phyloP scores from a whole-genome alignment of 805 yeast species.

The Candida schatavii region DNA sequence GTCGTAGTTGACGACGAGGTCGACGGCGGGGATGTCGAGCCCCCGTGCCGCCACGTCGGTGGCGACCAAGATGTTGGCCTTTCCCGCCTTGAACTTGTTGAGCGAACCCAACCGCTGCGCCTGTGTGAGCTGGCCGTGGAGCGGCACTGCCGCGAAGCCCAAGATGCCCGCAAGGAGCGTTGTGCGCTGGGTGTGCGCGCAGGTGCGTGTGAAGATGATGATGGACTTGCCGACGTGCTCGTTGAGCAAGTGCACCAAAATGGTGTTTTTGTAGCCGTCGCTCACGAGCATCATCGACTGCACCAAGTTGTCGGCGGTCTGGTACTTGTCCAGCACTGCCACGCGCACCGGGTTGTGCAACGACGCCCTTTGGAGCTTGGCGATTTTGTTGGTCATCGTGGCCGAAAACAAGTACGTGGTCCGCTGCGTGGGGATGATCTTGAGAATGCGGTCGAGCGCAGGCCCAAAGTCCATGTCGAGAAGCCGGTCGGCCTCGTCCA shows the following conservation, averaged over 20 bases:
- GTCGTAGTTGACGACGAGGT: conserved; percentile 73
- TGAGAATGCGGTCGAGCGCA: conserved; percentile 80
- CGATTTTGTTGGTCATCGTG: conserved; percentile 95
- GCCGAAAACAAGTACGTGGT: conserved; percentile 90
- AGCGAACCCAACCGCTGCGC: conserved; percentile 80
- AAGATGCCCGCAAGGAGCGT: conserved; percentile 75
- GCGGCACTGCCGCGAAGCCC: conserved; percentile 87
- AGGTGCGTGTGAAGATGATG: conserved; percentile 89
- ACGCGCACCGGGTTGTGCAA: conserved; percentile 84
- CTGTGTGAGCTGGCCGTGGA: conserved; percentile 90
- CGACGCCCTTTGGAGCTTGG: conserved; percentile 91
- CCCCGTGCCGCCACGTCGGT: conserved; percentile 92
- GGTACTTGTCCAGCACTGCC: conserved; percentile 82
- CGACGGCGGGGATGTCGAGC: conserved; percentile 78
- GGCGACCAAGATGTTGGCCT: conserved; percentile 66
- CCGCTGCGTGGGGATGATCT: conserved; percentile 78
- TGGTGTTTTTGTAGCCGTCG: conserved; percentile 89
- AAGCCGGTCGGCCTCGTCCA: conserved; percentile 97
- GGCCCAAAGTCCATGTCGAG: conserved; percentile 97
- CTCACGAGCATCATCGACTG: conserved; percentile 90
- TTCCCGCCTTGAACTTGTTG: conserved; percentile 74
- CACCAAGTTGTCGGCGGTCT: conserved; percentile 90
- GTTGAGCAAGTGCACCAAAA: conserved; percentile 74
- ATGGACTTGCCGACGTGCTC: conserved; percentile 82
- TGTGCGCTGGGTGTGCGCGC: conserved; percentile 91